Conservation (phyloP, 441 rosid genomes). For the Raphanus hybrid region DNA sequence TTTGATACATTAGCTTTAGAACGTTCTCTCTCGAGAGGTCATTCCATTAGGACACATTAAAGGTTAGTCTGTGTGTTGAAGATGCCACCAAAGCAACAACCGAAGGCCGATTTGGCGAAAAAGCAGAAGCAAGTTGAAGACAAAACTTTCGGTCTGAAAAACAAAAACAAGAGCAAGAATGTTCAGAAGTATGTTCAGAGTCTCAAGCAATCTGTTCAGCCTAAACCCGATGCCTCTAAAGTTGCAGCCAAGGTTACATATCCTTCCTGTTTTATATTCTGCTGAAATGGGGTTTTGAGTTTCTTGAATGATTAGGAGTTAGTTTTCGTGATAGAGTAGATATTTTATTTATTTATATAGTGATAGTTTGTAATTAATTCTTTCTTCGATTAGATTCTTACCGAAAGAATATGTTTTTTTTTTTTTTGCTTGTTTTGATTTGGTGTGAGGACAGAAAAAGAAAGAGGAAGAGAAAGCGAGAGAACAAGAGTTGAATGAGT, state of each 20-base stretch:
- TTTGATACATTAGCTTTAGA: constrained; percentile 28
- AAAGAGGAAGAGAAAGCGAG: constrained; percentile 89
- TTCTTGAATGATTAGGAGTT: constrained; percentile 20
- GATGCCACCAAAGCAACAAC: constrained; percentile 91
- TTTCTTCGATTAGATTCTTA: too few species aligned
- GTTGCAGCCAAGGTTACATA: constrained; percentile 66
- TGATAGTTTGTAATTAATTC: too few species aligned
- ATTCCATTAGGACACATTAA: background rate
- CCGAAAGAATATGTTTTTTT: background rate
- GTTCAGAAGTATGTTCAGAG: constrained; percentile 92
- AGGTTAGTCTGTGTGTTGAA: constrained; percentile 27
- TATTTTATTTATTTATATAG: background rate
- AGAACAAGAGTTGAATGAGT: constrained; percentile 86
- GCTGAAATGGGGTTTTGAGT: background rate
- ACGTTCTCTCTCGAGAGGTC: background rate
- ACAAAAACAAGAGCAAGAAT: constrained; percentile 95
- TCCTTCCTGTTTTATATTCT: background rate
- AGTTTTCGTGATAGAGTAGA: background rate
- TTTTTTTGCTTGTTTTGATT: background rate
- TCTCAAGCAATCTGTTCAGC: constrained; percentile 84
- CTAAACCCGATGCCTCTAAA: constrained; percentile 69
- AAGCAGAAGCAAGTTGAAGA: constrained; percentile 95
- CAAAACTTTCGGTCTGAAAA: constrained; percentile 94
- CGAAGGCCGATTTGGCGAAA: constrained; percentile 87
- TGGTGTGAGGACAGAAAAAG: constrained; percentile 67